Conservation (phyloP, 345 rosid genomes). For the Salix koriyanagi region DNA sequence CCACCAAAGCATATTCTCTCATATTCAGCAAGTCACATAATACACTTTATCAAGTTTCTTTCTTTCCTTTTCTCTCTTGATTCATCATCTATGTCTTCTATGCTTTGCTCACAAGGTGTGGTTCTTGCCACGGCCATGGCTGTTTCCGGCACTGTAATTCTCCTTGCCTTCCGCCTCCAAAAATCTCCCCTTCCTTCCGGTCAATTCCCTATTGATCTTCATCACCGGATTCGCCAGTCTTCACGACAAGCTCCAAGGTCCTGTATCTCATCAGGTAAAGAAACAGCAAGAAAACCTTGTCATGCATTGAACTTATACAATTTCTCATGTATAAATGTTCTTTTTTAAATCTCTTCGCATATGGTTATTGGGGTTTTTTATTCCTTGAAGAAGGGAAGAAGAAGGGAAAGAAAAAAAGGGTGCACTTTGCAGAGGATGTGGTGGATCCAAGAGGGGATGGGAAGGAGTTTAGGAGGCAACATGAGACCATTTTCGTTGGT, state of each 20-base stretch:
- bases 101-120: conserved; percentile 50
- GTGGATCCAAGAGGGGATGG: conserved; percentile 52
- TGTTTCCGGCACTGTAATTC: conserved; percentile 67
- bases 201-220: conserved; percentile 20
- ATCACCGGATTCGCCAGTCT: conserved; percentile 15
- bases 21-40: background rate
- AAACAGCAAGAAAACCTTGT: background rate
- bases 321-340: background rate
- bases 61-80: background rate
- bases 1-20: conserved; percentile 12
- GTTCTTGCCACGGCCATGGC: conserved; percentile 79
- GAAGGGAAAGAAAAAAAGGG: conserved; percentile 42
- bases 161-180: conserved; percentile 64
- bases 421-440: conserved; percentile 56
- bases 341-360: background rate
- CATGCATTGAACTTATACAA: background rate
- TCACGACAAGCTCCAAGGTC: conserved; percentile 35
- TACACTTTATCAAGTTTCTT: background rate
- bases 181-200: conserved; percentile 24
- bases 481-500: background rate
- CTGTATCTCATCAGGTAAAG: conserved; percentile 55
- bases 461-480: conserved; percentile 40
- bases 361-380: background rate
- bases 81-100: conserved; percentile 39
- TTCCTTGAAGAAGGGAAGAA: conserved; percentile 29